Conservation (phyloP, 768 basidiomycete species). For the Dentipellis sp. region DNA sequence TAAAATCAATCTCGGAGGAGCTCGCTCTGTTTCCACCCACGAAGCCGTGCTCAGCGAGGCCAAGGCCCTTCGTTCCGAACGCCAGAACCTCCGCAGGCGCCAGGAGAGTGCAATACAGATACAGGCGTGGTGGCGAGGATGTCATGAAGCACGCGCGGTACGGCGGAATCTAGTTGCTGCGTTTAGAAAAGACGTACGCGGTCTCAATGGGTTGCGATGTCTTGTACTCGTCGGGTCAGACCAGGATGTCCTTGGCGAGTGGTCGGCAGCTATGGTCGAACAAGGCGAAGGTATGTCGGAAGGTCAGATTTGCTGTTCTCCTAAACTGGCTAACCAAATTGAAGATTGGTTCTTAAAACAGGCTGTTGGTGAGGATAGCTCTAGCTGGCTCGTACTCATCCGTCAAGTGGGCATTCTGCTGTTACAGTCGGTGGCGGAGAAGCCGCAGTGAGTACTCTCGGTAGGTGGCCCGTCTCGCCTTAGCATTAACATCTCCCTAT, state of each 20-base stretch:
- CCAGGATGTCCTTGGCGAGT: conserved; percentile 34
- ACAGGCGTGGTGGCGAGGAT: conserved; percentile 65
- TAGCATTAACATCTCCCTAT: background rate
- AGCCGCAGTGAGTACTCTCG: conserved; percentile 31
- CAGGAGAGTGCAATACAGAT: conserved; percentile 52
- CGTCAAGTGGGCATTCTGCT: conserved; percentile 39
- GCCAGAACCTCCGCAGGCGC: conserved; percentile 43
- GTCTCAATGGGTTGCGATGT: conserved; percentile 52
- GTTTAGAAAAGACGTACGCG: conserved; percentile 45
- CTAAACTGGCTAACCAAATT: background rate
- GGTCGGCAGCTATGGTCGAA: conserved; percentile 31
- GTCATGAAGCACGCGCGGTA: conserved; percentile 29
- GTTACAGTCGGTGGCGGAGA: conserved; percentile 39
- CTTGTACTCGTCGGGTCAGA: conserved; percentile 52
- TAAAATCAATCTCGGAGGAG: conserved; percentile 73
- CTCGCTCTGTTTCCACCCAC: conserved; percentile 39
- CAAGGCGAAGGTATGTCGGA: conserved; percentile 20
- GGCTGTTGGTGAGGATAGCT: conserved; percentile 26
- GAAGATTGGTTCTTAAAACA: conserved; percentile 33
- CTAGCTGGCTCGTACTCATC: conserved; percentile 57
- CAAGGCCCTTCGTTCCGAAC: conserved; percentile 48
- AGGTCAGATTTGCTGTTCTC: conserved; percentile 10
- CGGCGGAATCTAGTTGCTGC: conserved; percentile 34
- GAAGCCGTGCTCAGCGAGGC: conserved; percentile 53
- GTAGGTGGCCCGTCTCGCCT: conserved; percentile 1